Evolutionary conservation across 2,329 filamentous ascomycete species (phyloP), one percentile per base, ranked within the genome.

Genomic region (Rhynchosporium graminicola): DNA sequence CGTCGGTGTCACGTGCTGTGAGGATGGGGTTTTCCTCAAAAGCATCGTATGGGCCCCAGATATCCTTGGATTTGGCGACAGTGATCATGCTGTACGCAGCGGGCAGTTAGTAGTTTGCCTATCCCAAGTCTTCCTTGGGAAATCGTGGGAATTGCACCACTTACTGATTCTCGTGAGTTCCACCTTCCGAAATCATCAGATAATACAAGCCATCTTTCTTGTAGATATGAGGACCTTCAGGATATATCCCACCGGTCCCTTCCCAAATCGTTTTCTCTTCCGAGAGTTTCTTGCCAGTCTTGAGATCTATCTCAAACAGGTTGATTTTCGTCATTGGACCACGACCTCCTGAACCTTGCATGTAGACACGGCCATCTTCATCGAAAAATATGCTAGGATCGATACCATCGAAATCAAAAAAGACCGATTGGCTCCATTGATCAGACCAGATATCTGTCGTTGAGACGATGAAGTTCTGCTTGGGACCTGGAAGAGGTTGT

Each of bases 381-480:
- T 80, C 76, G 51, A 78, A 80, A 46, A 82, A 78, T n/a, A 83
- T 72, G 70, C 81, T 78, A 0, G 78, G 76, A 58, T 82, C 80
- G 7, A 82, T 80, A 3, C 77, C 78, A 20, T 74, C 63, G 33
- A 78, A 77, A 0, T 74, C 69, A 55, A 78, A 78, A 38, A 69
- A 69, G 3, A 78, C 68, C 0, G 77, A 73, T 52, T 76, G 71
- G 13, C 70, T 73, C 73, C 74, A 77, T 12, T 67, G 67, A 38
- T 60, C 50, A 1, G 58, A 59, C 60, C 63, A 62, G 20, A 60
- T 64, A 26, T 67, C 62, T 2, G 50, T 54, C 3, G 56, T 64
- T 9, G 63, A 73, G 72, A 45, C 71, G 68, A 69, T 63, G 45
- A 74, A 64, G 42, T 70, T 71, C 33, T 51, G 31, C 31, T 31